A percentile compares a stretch with the other conserved stretches of the same genome.
Conservation (phyloP, 75 land plant species). For the Ceratopteris richardii region DNA sequence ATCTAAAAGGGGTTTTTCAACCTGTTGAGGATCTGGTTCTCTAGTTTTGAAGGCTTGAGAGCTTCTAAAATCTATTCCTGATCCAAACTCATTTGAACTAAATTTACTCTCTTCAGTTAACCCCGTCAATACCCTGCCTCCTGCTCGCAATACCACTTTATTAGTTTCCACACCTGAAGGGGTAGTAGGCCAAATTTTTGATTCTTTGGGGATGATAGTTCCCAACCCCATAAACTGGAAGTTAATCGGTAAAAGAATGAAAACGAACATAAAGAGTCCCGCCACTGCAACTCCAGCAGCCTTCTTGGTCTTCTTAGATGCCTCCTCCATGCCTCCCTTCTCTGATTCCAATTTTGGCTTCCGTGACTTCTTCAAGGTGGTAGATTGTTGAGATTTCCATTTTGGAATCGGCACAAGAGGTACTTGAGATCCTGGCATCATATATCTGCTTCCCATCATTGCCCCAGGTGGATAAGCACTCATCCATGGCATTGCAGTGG, state of each 20-base stretch:
- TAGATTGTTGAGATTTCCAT: conserved; percentile 47
- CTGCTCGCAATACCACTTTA: conserved; percentile 7
- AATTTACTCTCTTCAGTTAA: conserved; percentile 16
- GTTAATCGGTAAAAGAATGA: conserved; percentile 17
- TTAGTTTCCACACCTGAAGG: not conserved
- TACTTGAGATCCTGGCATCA: conserved; percentile 21
- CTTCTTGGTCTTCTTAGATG: conserved; percentile 51
- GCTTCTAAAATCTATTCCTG: not conserved
- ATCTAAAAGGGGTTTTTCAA: not conserved
- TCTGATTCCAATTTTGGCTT: conserved; percentile 10
- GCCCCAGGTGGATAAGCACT: conserved; percentile 27
- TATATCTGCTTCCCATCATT: conserved; percentile 48
- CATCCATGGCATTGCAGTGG: conserved; percentile 22
- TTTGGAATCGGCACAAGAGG: conserved; percentile 88
- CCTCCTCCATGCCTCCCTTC: conserved; percentile 17
- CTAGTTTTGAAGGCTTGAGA: too few species aligned
- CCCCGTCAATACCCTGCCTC: conserved; percentile 49
- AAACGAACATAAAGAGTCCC: conserved; percentile 43
- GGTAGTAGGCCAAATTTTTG: not conserved
- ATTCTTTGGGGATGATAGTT: not conserved
- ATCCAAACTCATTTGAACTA: not conserved
- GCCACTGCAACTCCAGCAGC: conserved; percentile 66
- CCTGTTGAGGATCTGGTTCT: too few species aligned
- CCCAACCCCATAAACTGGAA: not conserved
- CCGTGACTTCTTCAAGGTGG: conserved; percentile 20